Percentiles rank a stretch among this genome's conserved stretches.
These are phyloP conservation scores for Gamsiella multidivaricata DNA, from an alignment of 192 early-diverging fungal species.

Conservation along the genomic window DNA sequence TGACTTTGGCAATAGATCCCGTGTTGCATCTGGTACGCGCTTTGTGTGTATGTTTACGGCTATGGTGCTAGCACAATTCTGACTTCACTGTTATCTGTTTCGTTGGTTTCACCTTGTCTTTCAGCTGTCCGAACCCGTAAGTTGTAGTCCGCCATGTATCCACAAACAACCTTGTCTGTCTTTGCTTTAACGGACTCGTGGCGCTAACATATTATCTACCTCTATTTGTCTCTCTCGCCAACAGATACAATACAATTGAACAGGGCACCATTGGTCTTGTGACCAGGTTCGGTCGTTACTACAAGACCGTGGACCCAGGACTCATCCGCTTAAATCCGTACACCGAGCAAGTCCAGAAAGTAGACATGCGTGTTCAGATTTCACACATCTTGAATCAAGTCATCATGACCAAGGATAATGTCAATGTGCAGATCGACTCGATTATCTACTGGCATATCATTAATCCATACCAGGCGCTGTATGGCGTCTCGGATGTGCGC, in stretches of 20 bases:
- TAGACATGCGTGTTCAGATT: slow-evolving; percentile 62
- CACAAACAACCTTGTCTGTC: not conserved
- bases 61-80: too few relatives aligned
- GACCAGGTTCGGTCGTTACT: slow-evolving; percentile 69
- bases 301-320: slow-evolving; percentile 65
- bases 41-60: too few relatives aligned
- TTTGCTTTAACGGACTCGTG: not conserved
- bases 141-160: not conserved
- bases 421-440: slow-evolving; percentile 79
- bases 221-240: not conserved
- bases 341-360: slow-evolving; percentile 54
- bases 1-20: slow-evolving; percentile 47
- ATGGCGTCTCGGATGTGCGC: slow-evolving; percentile 79
- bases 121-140: slow-evolving; percentile 49
- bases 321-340: slow-evolving; percentile 62
- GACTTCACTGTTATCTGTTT: too few relatives aligned
- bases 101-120: not conserved
- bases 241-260: slow-evolving; percentile 68
- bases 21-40: slow-evolving; percentile 41
- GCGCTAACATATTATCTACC: not conserved
- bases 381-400: slow-evolving; percentile 67
- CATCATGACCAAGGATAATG: slow-evolving; percentile 81
- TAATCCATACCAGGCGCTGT: slow-evolving; percentile 81
- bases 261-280: slow-evolving; percentile 79
- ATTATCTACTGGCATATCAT: slow-evolving; percentile 89